These are phyloP conservation scores for Mucor saturninus DNA, from an alignment of 371 early-diverging fungal genomes.

Conservation along the genomic window DNA sequence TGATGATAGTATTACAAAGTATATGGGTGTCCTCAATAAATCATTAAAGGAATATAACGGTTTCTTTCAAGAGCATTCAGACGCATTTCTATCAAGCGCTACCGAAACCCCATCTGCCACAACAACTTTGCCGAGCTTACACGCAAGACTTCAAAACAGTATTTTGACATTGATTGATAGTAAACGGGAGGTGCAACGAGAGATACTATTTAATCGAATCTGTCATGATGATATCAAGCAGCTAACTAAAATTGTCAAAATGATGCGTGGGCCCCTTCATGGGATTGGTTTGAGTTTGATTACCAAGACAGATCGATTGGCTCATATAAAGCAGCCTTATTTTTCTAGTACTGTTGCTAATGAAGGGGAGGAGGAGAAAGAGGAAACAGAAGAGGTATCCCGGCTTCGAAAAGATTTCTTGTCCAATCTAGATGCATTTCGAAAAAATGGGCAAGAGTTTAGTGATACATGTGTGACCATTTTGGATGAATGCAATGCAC, in stretches of 20 bases:
- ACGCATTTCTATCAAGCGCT: conserved; percentile 29
- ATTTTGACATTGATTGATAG: conserved; percentile 41
- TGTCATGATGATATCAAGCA: conserved; percentile 36
- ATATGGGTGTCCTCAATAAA: conserved; percentile 31
- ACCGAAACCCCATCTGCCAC: conserved; percentile 1
- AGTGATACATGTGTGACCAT: conserved; percentile 16
- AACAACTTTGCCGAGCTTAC: conserved; percentile 32
- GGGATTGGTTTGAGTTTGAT: conserved; percentile 47
- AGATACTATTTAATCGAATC: conserved; percentile 35
- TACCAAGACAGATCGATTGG: conserved; percentile 24
- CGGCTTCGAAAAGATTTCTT: conserved; percentile 15
- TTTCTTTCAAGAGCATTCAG: conserved; percentile 41
- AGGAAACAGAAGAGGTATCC: neutral
- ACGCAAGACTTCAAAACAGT: conserved; percentile 35
- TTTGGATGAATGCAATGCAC: conserved; percentile 22
- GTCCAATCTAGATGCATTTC: conserved; percentile 5
- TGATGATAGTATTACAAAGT: conserved; percentile 47
- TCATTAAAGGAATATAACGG: conserved; percentile 34
- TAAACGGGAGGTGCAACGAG: conserved; percentile 51
- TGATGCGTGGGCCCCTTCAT: conserved; percentile 38
- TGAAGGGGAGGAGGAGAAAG: too few relatives aligned
- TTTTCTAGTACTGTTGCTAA: neutral
- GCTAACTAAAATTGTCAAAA: conserved; percentile 40
- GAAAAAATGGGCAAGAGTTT: conserved; percentile 18
- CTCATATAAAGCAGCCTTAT: neutral